Evolutionary conservation across 768 basidiomycete genomes (phyloP).

Genomic region (Macrolepiota dolichaula): DNA sequence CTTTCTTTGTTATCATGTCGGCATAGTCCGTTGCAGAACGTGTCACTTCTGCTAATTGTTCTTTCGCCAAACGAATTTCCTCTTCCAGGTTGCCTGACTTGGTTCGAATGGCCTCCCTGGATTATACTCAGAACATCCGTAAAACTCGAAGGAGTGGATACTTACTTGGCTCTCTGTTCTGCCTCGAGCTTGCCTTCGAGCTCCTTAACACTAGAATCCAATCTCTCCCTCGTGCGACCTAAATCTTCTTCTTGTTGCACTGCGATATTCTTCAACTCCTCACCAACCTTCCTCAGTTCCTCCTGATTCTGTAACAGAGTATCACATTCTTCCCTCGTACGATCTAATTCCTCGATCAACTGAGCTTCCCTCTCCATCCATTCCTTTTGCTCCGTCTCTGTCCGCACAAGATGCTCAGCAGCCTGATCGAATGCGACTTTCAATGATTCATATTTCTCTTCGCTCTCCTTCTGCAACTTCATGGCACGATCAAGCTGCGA

Average conservation of each 20-base stretch:
- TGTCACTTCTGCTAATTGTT: slow-evolving; percentile 75
- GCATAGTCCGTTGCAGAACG: slow-evolving; percentile 76
- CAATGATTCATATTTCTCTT: slow-evolving; percentile 73
- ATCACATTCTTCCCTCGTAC: slow-evolving; percentile 58
- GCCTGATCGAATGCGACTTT: slow-evolving; percentile 78
- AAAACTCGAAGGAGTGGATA: slow-evolving; percentile 27
- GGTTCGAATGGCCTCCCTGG: slow-evolving; percentile 60
- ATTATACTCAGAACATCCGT: neutral
- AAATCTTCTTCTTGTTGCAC: slow-evolving; percentile 81
- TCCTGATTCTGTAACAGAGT: slow-evolving; percentile 55
- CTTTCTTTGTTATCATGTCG: slow-evolving; percentile 71
- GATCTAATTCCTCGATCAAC: slow-evolving; percentile 52
- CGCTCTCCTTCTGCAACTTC: slow-evolving; percentile 71
- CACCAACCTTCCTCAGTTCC: slow-evolving; percentile 59
- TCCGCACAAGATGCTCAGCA: slow-evolving; percentile 77
- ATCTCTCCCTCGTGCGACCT: slow-evolving; percentile 67
- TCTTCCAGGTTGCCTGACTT: slow-evolving; percentile 62
- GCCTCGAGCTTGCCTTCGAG: slow-evolving; percentile 67
- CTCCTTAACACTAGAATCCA: slow-evolving; percentile 61
- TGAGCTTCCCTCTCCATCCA: slow-evolving; percentile 66
- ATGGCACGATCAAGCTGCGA: slow-evolving; percentile 82
- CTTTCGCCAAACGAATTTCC: slow-evolving; percentile 67
- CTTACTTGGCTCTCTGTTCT: slow-evolving; percentile 57
- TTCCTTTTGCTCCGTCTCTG: slow-evolving; percentile 74
- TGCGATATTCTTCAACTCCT: slow-evolving; percentile 68